Conservation (phyloP, 441 rosid genomes). For the Euphorbia schlechtendalii region DNA sequence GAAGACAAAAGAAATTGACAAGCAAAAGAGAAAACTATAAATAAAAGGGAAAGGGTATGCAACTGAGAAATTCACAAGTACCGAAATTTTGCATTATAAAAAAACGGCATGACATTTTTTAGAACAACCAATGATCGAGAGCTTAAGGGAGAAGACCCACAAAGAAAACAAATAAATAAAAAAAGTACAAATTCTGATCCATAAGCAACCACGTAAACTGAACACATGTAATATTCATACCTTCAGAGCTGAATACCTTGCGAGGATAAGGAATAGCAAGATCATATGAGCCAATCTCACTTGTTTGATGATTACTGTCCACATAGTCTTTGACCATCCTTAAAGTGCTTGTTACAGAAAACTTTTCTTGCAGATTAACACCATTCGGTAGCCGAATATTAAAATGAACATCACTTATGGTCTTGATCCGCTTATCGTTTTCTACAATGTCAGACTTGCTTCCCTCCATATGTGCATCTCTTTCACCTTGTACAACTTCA, state of each 20-base stretch:
- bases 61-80: not conserved
- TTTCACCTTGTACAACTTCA: conserved; percentile 19
- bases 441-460: conserved; percentile 15
- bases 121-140: not conserved
- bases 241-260: conserved; percentile 68
- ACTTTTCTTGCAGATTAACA: conserved; percentile 59
- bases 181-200: not conserved
- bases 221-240: conserved; percentile 28
- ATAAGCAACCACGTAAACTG: no score
- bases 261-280: conserved; percentile 79
- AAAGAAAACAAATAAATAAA: not conserved
- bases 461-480: conserved; percentile 20
- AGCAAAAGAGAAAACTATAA: not conserved
- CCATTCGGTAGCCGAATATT: conserved; percentile 72
- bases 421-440: conserved; percentile 18
- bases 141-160: not conserved
- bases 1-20: not conserved
- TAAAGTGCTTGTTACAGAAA: conserved; percentile 48
- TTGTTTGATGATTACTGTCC: conserved; percentile 46
- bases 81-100: not conserved
- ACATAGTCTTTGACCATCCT: conserved; percentile 65
- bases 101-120: not conserved
- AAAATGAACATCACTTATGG: conserved; percentile 47
- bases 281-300: conserved; percentile 46
- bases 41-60: not conserved